Evolutionary conservation across 2,329 filamentous ascomycete species (phyloP), one percentile per base, ranked within the genome.

Genomic region (Colletotrichum orbiculare): DNA sequence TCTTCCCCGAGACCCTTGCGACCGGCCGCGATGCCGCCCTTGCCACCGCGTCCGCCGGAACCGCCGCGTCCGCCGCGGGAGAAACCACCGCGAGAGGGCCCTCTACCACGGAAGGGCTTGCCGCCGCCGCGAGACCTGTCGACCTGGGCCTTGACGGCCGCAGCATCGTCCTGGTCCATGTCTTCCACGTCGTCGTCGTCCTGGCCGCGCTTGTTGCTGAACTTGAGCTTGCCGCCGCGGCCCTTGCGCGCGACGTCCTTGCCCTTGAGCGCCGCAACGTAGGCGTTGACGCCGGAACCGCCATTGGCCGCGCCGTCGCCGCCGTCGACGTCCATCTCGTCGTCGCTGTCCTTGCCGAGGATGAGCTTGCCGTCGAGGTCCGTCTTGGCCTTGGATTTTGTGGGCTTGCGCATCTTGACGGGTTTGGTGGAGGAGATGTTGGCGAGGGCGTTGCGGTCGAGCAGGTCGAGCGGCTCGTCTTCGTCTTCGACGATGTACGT

Each of bases 351-450:
- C 71, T 84, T 82, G 71, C 89, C 90, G 57, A 96, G 83, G 69
- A 96, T 86, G 46, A 96, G 85, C 79, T 94, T 96, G 67, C 93
- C 93, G 74, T 96, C 92, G 53, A 90, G 77, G 72, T 96, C 89
- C 12, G 84, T 84, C 82, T 88, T 91, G 57, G 89, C 89, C 77
- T 90, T 91, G 55, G 82, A 85, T 75, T 85, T 87, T 46, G 79
- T 86, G 57, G 82, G 82, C 71, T 85, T 83, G 74, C 86, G 86
- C 70, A 85, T 78, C 74, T 88, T 90, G 60, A 86, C 79, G 4
- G 94, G 95, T 77, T 94, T 95, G 10, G 93, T 97, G 6, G 92
- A 93, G 3, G 94, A 97, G 73, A 99, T 97, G 75, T 93, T 96
- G 58, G 93, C 95, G 46, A 99, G 87, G 8, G 94, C 93, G 74